These are phyloP conservation scores for Thermoascus crustaceus DNA, from an alignment of 2,329 filamentous ascomycete genomes.

Conservation along the genomic window DNA sequence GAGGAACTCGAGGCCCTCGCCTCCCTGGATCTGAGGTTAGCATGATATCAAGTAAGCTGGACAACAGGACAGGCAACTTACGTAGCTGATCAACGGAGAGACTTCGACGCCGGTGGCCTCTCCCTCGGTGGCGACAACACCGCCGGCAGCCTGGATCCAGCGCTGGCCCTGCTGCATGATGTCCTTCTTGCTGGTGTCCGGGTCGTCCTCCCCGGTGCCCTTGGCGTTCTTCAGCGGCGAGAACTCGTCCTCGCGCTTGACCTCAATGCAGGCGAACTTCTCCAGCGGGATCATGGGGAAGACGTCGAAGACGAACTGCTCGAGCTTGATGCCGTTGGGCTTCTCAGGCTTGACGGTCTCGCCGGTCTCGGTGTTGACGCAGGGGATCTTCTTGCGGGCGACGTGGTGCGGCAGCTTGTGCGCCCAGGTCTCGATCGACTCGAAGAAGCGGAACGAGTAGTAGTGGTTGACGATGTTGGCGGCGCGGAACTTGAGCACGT, in stretches of 20 bases:
- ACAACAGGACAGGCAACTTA: constrained; percentile 46
- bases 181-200: constrained; percentile 82
- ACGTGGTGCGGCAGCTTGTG: constrained; percentile 89
- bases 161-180: constrained; percentile 83
- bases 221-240: constrained; percentile 88
- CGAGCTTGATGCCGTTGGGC: constrained; percentile 96
- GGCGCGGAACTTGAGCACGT: constrained; percentile 86
- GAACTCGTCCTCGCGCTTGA: constrained; percentile 95
- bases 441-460: constrained; percentile 90
- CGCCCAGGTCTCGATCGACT: constrained; percentile 79
- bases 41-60: constrained; percentile 4
- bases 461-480: constrained; percentile 99
- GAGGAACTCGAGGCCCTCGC: constrained; percentile 56
- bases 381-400: constrained; percentile 96
- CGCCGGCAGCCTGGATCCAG: constrained; percentile 76
- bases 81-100: constrained; percentile 89
- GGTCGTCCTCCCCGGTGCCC: constrained; percentile 84
- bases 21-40: constrained; percentile 39
- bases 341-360: constrained; percentile 82
- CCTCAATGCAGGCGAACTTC: constrained; percentile 93
- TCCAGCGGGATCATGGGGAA: constrained; percentile 80
- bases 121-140: constrained; percentile 58
- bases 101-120: constrained; percentile 69
- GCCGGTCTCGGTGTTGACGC: constrained; percentile 66
- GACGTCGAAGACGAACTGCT: constrained; percentile 98